Evolutionary conservation across 305 asterid species (phyloP), one percentile per base, ranked within the genome.

Genomic region (Fraxinus floribunda): DNA sequence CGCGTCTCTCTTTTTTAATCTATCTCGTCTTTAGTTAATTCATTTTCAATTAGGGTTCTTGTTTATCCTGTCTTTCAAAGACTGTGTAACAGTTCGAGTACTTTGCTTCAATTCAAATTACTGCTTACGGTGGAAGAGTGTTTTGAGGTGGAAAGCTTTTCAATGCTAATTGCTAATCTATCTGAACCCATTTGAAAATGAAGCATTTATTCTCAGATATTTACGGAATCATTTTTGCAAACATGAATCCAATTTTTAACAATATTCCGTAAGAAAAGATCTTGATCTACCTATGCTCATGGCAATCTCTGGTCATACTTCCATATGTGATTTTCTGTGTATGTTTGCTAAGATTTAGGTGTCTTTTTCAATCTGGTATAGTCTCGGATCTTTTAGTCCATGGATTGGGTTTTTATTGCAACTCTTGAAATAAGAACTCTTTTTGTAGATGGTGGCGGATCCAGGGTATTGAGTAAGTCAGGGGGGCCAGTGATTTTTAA

Each of bases 91-190:
- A 9, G 68, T 78, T 80, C 9, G 30, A 5, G 75, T 70, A 30
- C 38, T 79, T 80, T 82, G 88, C 85, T 83, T 83, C 83, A 30
- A 49, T 29, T 68, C 1, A 46, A 18, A 60, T 68, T 10, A 68
- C 26, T 84, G 71, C 24, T 78, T 34, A 26, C 32, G 84, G 81
- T 87, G 89, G 89, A 80, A 77, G 82, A 87, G 80, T 81, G 81
- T 88, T 83, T 86, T 85, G 88, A 81, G 62, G 83, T 80, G 71
- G 79, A 52, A 8, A 39, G 73, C 30, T 29, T 68, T 68, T 22
- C 29, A 57, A 80, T 77, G 39, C 80, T 80, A 75, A 78, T 83
- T 81, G 32, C 78, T 75, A 70, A 77, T 64, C 87, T 86, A 84
- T 78, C 16, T 77, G 29, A 83, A 79, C 85, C 84, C 83, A 86